Base-by-base conservation (phyloP, 352 stramenopile species). In the Globisporangium orthogonon region DNA sequence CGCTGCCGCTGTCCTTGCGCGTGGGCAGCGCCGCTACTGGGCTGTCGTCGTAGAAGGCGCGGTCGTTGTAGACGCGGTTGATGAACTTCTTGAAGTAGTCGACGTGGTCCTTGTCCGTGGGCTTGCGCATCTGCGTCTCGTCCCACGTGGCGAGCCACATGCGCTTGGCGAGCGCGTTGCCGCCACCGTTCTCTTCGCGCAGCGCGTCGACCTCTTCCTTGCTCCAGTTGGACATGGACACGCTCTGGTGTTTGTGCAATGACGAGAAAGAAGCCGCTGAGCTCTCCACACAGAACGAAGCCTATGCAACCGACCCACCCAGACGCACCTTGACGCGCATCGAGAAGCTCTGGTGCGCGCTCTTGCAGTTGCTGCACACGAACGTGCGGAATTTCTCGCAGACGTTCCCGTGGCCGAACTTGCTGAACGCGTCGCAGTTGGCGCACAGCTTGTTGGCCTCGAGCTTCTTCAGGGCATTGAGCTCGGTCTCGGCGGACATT, bases 291-390 rank as follows among this genome's bases (percentile, higher is more conserved):
- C 33, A 37, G 31, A 6, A n/a, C n/a, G n/a, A n/a, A n/a, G n/a
- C n/a, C n/a, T n/a, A n/a, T n/a, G n/a, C n/a, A n/a, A n/a, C n/a
- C n/a, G n/a, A n/a, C n/a, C n/a, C n/a, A n/a, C n/a, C n/a, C n/a
- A n/a, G n/a, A 54, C 47, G 1, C 55, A 79, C 86, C 69, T 98
- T 98, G 70, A 97, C 96, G 76, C 94, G 89, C 69, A 97, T 91
- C 44, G 77, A 95, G 62, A 90, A 96, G 63, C 91, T 96, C 73
- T 98, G 91, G 68, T 98, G 94, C 13, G 87, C 91, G 46, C 83
- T 92, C 76, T 98, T 98, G 76, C 94, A 98, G 60, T 94, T 83
- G 63, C 91, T 91, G 73, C 94, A 98, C 29, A 98, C 88, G 71
- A 98, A 98, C 56, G 84, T 91, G 54, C 71, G 92, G 62, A 89